These are phyloP conservation scores for Secale cereale DNA, from an alignment of 176 grass and related monocot genomes.

Conservation along the genomic window DNA sequence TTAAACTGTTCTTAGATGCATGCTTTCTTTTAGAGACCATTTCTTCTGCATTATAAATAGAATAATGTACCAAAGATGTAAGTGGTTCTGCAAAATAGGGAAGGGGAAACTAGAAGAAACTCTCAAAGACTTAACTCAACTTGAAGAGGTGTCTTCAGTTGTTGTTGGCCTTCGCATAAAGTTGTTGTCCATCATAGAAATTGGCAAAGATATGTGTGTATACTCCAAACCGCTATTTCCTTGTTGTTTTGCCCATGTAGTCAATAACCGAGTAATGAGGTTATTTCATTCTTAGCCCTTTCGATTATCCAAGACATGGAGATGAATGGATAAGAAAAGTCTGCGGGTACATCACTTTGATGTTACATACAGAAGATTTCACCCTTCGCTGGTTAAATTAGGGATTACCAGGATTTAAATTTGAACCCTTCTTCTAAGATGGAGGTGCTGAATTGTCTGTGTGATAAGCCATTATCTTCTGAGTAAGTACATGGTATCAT, in stretches of 20 bases:
- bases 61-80: constrained; percentile 13
- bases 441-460: constrained; percentile 64
- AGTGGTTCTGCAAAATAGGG: constrained; percentile 60
- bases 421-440: constrained; percentile 54
- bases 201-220: constrained; percentile 48
- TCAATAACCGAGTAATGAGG: constrained; percentile 1
- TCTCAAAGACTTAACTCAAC: constrained; percentile 56
- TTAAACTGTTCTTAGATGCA: not conserved
- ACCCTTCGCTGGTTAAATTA: constrained; percentile 37
- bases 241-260: constrained; percentile 3
- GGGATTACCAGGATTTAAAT: constrained; percentile 48
- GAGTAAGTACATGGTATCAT: constrained; percentile 50
- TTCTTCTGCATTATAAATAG: not conserved
- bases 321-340: constrained; percentile 53
- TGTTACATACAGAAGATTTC: constrained; percentile 28
- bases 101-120: constrained; percentile 58
- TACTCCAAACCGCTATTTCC: not conserved
- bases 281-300: constrained; percentile 38
- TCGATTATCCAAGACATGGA: constrained; percentile 37
- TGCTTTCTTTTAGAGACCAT: constrained; percentile 5
- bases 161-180: constrained; percentile 57
- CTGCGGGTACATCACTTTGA: constrained; percentile 37
- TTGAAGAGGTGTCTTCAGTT: constrained; percentile 32
- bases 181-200: constrained; percentile 58
- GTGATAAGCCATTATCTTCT: constrained; percentile 58